A percentile compares a stretch with the other conserved stretches of the same genome.
Evolutionary conservation across 768 basidiomycete genomes (phyloP).

Genomic region (Daedaleopsis nitida): DNA sequence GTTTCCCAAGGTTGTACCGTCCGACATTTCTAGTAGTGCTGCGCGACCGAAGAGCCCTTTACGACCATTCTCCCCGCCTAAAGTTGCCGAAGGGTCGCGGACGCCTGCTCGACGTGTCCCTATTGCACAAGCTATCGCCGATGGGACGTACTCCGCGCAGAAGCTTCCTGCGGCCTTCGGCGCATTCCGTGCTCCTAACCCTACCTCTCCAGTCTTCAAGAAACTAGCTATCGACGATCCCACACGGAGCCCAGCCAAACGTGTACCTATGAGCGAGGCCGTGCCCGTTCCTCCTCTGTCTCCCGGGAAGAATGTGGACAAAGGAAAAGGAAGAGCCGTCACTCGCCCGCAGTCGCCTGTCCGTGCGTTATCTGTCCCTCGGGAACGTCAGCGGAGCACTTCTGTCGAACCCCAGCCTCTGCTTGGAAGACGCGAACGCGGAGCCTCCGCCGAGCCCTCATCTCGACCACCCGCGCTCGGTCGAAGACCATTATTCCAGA

Average conservation of each 20-base stretch:
- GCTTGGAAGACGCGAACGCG: slow-evolving; percentile 29
- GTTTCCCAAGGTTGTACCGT: slow-evolving; percentile 12
- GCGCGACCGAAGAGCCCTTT: slow-evolving; percentile 35
- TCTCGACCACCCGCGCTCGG: slow-evolving; percentile 11
- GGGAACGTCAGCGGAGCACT: slow-evolving; percentile 11
- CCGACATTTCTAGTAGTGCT: slow-evolving; percentile 1
- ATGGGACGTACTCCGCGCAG: slow-evolving; percentile 52
- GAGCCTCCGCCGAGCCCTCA: slow-evolving; percentile 39
- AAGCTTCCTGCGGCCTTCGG: slow-evolving; percentile 42
- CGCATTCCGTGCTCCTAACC: background rate
- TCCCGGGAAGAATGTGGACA: slow-evolving; percentile 19
- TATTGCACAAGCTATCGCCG: slow-evolving; percentile 50
- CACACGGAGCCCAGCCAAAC: slow-evolving; percentile 38
- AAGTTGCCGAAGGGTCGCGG: slow-evolving; percentile 43
- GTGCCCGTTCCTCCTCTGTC: slow-evolving; percentile 13
- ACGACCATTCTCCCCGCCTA: slow-evolving; percentile 34
- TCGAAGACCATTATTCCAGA: slow-evolving; percentile 12
- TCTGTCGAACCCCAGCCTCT: slow-evolving; percentile 20
- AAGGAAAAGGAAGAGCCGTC: slow-evolving; percentile 14
- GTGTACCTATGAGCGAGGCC: slow-evolving; percentile 30
- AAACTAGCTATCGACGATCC: slow-evolving; percentile 42
- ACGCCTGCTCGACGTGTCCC: slow-evolving; percentile 71
- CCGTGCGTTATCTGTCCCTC: background rate
- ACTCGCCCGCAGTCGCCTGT: slow-evolving; percentile 12
- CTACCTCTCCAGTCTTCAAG: slow-evolving; percentile 40